A percentile compares a stretch with the other conserved stretches of the same genome.
Evolutionary conservation across 2,329 filamentous ascomycete genomes (phyloP).

Genomic region (Ophiosphaerella herpotricha): DNA sequence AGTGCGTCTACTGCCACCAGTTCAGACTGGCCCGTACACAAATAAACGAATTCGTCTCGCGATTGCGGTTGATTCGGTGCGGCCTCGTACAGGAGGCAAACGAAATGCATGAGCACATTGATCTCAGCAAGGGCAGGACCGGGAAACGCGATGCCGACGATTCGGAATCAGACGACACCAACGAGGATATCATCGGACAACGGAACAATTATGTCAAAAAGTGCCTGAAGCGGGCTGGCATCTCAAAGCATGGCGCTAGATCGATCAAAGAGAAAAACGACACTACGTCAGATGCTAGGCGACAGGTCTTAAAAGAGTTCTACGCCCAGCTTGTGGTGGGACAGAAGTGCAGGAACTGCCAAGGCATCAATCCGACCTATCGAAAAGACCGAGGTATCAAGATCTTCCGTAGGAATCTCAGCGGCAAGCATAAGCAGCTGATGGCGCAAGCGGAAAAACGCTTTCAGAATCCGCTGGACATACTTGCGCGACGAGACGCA

Average conservation of each 20-base stretch:
- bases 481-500: slow-evolving; percentile 56
- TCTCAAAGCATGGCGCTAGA: slow-evolving; percentile 50
- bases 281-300: slow-evolving; percentile 75
- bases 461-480: slow-evolving; percentile 70
- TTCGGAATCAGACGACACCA: slow-evolving; percentile 65
- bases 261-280: slow-evolving; percentile 74
- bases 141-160: slow-evolving; percentile 52
- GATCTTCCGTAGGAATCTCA: slow-evolving; percentile 84
- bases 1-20: slow-evolving; percentile 88
- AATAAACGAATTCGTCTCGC: slow-evolving; percentile 80
- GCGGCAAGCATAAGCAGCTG: slow-evolving; percentile 72
- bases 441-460: slow-evolving; percentile 75
- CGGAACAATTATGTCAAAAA: slow-evolving; percentile 72
- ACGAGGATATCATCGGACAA: slow-evolving; percentile 60
- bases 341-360: slow-evolving; percentile 70
- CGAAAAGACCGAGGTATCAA: slow-evolving; percentile 91
- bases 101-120: slow-evolving; percentile 53
- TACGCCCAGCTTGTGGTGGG: slow-evolving; percentile 71
- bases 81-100: slow-evolving; percentile 74
- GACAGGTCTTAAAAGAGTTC: slow-evolving; percentile 79
- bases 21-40: slow-evolving; percentile 79
- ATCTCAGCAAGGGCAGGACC: slow-evolving; percentile 45
- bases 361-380: slow-evolving; percentile 66
- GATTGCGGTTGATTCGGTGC: slow-evolving; percentile 82
- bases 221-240: slow-evolving; percentile 66